Conservation (phyloP, 495 filamentous ascomycete genomes). For the Penicillium verhagenii region DNA sequence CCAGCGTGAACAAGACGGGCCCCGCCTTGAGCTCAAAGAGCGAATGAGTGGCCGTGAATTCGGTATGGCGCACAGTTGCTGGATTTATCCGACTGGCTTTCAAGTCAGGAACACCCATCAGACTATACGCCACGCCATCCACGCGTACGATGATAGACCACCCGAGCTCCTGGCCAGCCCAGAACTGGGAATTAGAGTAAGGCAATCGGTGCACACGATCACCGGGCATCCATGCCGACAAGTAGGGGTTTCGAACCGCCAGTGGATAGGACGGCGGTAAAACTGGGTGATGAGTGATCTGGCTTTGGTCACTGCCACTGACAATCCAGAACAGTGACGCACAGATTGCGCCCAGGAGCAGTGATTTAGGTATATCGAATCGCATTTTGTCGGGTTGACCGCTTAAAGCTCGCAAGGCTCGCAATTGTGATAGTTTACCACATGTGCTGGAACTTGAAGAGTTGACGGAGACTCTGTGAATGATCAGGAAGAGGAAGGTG, state of each 20-base stretch:
- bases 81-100: slow-evolving; percentile 25
- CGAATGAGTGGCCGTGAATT: slow-evolving; percentile 49
- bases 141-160: slow-evolving; percentile 51
- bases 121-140: slow-evolving; percentile 45
- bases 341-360: slow-evolving; percentile 26
- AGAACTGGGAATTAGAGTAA: slow-evolving; percentile 47
- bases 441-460: too few species aligned
- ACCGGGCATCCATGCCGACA: slow-evolving; percentile 49
- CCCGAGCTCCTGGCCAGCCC: slow-evolving; percentile 46
- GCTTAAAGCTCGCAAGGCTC: neutral
- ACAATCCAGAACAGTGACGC: slow-evolving; percentile 21
- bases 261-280: slow-evolving; percentile 49
- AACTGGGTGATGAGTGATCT: slow-evolving; percentile 25
- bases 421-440: neutral
- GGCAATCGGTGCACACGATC: slow-evolving; percentile 38
- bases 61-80: slow-evolving; percentile 37
- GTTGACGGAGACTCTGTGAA: too few species aligned
- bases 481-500: too few species aligned
- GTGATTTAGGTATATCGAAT: slow-evolving; percentile 16
- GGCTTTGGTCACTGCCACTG: slow-evolving; percentile 6
- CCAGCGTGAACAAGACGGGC: slow-evolving; percentile 37
- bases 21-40: slow-evolving; percentile 45
- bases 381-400: slow-evolving; percentile 20
- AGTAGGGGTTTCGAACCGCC: slow-evolving; percentile 48
- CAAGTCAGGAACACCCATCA: slow-evolving; percentile 42